phyloP scores from a whole-genome alignment of 2,329 filamentous ascomycete species.

The Paecilomyces variotii region DNA sequence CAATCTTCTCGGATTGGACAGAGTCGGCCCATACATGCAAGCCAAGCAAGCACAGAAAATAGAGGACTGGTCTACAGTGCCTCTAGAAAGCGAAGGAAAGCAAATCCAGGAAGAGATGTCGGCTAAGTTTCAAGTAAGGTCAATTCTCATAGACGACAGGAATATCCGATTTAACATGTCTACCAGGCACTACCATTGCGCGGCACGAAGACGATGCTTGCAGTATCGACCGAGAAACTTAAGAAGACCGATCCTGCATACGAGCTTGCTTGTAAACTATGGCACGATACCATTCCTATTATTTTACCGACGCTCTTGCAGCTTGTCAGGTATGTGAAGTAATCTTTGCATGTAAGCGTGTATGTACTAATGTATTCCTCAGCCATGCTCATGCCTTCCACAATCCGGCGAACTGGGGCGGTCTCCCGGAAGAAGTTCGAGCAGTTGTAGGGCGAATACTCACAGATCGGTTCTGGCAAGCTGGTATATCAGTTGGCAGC shows the following conservation, averaged over 20 bases:
- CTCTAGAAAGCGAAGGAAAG: conserved; percentile 71
- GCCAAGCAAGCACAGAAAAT: conserved; percentile 65
- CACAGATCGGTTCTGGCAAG: conserved; percentile 96
- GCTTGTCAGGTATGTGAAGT: conserved; percentile 56
- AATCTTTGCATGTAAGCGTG: not conserved
- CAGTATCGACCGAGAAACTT: conserved; percentile 82
- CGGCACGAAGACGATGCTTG: conserved; percentile 84
- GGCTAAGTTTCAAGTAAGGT: conserved; percentile 58
- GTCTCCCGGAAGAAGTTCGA: conserved; percentile 67
- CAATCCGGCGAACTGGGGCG: conserved; percentile 74
- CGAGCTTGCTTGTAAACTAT: conserved; percentile 68
- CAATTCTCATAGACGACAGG: not conserved
- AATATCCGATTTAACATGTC: not conserved
- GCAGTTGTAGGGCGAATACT: conserved; percentile 72
- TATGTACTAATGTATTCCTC: conserved; percentile 7
- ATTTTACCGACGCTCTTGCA: conserved; percentile 83
- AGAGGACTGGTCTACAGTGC: conserved; percentile 71
- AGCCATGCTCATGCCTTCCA: conserved; percentile 88
- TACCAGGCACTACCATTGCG: conserved; percentile 66
- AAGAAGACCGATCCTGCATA: conserved; percentile 66
- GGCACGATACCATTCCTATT: conserved; percentile 71
- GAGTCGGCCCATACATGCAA: conserved; percentile 71
- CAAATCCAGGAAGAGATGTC: conserved; percentile 71
- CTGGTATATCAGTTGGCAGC: conserved; percentile 89
- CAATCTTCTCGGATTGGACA: conserved; percentile 67